phyloP scores from a whole-genome alignment of 345 rosid genomes.

The Euclidium syriacum region DNA sequence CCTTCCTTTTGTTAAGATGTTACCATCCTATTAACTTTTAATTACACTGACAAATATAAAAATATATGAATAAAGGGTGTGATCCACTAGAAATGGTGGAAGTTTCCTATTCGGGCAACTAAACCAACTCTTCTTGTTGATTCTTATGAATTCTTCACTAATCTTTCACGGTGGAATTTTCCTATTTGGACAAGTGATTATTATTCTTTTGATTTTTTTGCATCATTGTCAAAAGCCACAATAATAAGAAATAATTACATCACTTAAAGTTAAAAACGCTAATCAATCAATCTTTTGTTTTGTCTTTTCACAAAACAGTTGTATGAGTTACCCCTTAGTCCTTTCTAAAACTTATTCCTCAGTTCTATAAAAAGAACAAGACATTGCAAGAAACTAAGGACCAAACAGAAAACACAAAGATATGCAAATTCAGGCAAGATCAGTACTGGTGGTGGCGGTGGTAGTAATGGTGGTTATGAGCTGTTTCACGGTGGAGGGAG shows the following conservation, averaged over 20 bases:
- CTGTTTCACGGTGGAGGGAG: conserved; percentile 23
- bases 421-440: conserved; percentile 18
- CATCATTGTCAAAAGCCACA: conserved; percentile 20
- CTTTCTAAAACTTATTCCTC: background rate
- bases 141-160: conserved; percentile 20
- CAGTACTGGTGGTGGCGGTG: conserved; percentile 7
- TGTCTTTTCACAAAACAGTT: conserved; percentile 19
- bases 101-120: conserved; percentile 33
- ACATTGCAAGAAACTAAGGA: conserved; percentile 2
- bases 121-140: conserved; percentile 12
- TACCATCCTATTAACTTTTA: conserved; percentile 7
- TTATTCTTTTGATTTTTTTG: background rate
- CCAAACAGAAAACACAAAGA: background rate
- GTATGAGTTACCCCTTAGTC: background rate
- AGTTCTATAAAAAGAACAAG: conserved; percentile 14
- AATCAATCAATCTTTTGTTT: conserved; percentile 23
- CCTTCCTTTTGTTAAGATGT: conserved; percentile 15
- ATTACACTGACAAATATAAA: background rate
- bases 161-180: conserved; percentile 23
- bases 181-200: conserved; percentile 24
- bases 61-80: background rate
- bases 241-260: conserved; percentile 4
- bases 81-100: conserved; percentile 25
- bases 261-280: background rate
- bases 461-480: conserved; percentile 11